Evolutionary conservation across 2,329 filamentous ascomycete genomes (phyloP).

Genomic region (Aspergillus aculeatus): DNA sequence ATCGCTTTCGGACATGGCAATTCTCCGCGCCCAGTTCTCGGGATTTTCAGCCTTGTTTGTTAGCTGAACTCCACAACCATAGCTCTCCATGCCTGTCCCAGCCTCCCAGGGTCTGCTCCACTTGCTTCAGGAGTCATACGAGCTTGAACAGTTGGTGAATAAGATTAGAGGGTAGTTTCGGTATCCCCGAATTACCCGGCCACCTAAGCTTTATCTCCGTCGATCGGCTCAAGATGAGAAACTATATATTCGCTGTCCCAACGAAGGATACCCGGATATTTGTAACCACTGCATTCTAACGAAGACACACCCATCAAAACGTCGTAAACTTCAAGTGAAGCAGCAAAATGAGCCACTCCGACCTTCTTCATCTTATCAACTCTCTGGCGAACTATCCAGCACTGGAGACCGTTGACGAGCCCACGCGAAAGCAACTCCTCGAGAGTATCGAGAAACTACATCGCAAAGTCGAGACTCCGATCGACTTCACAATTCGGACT

Average conservation of each 20-base stretch:
- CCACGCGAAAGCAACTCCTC: not conserved
- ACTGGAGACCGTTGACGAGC: not conserved
- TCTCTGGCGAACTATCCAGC: too few species aligned
- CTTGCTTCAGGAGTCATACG: not conserved
- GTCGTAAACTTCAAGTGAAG: not conserved
- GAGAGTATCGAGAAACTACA: not conserved
- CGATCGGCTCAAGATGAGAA: not conserved
- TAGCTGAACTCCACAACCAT: not conserved
- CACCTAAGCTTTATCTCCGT: not conserved
- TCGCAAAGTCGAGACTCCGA: not conserved
- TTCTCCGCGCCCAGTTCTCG: not conserved
- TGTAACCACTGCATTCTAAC: too few species aligned
- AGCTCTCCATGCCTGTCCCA: not conserved
- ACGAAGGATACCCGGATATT: too few species aligned
- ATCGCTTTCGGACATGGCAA: not conserved
- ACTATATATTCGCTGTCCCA: not conserved
- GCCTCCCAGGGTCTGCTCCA: not conserved
- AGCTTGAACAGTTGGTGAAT: not conserved
- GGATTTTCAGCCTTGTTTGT: not conserved
- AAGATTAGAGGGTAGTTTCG: accelerated
- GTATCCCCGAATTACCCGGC: not conserved
- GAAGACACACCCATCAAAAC: too few species aligned
- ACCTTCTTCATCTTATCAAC: not conserved
- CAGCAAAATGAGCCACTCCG: not conserved
- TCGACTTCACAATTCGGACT: not conserved